These are phyloP conservation scores for Gracilaria domingensis DNA, from an alignment of 23 red algal genomes.

Conservation along the genomic window DNA sequence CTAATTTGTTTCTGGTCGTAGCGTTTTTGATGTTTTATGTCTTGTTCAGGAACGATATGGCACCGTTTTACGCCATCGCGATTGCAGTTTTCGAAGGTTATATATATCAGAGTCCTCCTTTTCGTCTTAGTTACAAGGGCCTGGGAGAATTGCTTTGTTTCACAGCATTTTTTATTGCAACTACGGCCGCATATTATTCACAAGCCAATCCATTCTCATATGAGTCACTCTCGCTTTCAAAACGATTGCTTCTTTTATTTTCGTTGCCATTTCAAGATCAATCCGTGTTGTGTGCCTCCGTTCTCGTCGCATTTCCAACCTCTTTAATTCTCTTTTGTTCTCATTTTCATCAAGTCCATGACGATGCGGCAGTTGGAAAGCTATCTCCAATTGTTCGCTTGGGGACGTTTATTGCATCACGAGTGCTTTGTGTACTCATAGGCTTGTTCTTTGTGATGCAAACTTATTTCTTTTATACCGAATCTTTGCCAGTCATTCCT, in stretches of 20 bases:
- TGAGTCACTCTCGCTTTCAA: neutral
- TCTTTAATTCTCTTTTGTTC: conserved; percentile 77
- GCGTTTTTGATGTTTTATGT: conserved; percentile 12
- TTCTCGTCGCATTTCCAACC: conserved; percentile 58
- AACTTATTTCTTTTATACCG: neutral
- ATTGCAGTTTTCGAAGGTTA: conserved; percentile 65
- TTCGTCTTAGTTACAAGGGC: conserved; percentile 78
- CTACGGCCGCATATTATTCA: conserved; percentile 51
- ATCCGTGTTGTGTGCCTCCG: neutral
- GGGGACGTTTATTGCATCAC: conserved; percentile 34
- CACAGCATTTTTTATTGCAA: conserved; percentile 42
- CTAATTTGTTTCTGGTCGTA: neutral
- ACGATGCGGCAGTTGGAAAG: conserved; percentile 76
- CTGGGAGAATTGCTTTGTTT: conserved; percentile 80
- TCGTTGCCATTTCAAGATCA: neutral
- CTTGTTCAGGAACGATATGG: conserved; percentile 30
- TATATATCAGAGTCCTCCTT: conserved; percentile 82
- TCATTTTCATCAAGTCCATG: conserved; percentile 79
- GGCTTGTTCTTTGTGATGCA: conserved; percentile 16
- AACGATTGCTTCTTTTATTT: neutral
- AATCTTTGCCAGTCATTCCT: conserved; percentile 32
- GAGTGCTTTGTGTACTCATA: conserved; percentile 9
- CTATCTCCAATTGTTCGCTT: conserved; percentile 75
- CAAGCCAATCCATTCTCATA: conserved; percentile 1
- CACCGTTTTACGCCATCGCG: conserved; percentile 21